These are phyloP conservation scores for Ogataea hybrid DNA, from an alignment of 1,139 yeast species.

Conservation along the genomic window DNA sequence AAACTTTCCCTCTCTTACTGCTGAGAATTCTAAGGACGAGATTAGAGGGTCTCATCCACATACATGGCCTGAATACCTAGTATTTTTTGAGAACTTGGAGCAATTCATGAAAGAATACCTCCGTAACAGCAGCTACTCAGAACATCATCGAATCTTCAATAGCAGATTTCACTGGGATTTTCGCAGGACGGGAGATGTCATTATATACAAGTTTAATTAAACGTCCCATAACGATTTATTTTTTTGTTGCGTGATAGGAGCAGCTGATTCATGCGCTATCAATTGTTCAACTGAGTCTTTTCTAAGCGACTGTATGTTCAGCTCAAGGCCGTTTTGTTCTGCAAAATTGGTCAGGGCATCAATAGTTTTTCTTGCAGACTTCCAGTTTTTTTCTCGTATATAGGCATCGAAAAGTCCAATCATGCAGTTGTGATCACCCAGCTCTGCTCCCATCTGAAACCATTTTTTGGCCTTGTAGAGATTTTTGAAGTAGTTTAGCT, in stretches of 20 bases:
- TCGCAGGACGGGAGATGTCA: constrained; percentile 74
- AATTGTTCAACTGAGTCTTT: constrained; percentile 9
- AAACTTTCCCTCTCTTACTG: constrained; percentile 36
- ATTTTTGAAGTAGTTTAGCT: constrained; percentile 63
- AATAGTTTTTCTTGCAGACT: constrained; percentile 23
- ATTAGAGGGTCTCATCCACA: constrained; percentile 33
- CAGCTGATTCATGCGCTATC: background rate
- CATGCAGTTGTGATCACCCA: constrained; percentile 60
- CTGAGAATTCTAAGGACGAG: constrained; percentile 1
- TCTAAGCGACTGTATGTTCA: constrained; percentile 18
- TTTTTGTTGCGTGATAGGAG: too few relatives aligned
- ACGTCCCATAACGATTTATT: constrained; percentile 1
- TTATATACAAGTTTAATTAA: constrained; percentile 43
- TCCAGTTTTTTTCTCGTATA: constrained; percentile 30
- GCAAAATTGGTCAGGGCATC: constrained; percentile 9
- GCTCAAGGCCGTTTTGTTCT: constrained; percentile 4
- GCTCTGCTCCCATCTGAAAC: constrained; percentile 78
- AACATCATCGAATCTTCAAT: constrained; percentile 63
- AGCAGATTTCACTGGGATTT: constrained; percentile 84
- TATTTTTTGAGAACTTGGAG: constrained; percentile 67
- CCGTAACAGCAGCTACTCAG: constrained; percentile 41
- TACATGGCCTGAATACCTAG: constrained; percentile 70
- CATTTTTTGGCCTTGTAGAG: constrained; percentile 64
- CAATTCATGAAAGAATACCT: constrained; percentile 38
- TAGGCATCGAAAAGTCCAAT: constrained; percentile 72